Evolutionary conservation across 805 yeast genomes (phyloP), one percentile per base, ranked within the genome.

Genomic region (Debaryomyces maramus): DNA sequence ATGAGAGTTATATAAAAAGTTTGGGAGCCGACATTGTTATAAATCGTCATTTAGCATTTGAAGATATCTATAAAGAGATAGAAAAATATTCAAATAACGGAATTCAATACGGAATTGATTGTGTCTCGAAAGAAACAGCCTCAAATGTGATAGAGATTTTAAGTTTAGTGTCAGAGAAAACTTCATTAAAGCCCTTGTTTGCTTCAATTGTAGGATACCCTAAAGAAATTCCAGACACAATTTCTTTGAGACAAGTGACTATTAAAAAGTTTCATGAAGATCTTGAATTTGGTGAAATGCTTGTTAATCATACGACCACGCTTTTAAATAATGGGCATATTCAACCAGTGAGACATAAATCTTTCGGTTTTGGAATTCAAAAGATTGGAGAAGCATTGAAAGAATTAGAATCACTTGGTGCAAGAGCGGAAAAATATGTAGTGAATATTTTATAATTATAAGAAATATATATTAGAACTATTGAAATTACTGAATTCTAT

Each of bases 231-330:
- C 48, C 51, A 2, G 48, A 55, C 5, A 49, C 53, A 28, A 54
- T 69, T 6, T 53, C 51, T 1, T 41, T 63, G 1, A 60, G 58
- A 30, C 57, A 57, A 14, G 72, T 72, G 2, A 50, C 58, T 6
- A 65, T 72, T 19, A 72, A 72, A 43, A 53, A 52, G 36, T 72
- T 72, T 44, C 78, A 72, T 41, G 78, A 72, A 47, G 63, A 72
- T 40, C 35, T 68, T 10, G 48, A 47, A 4, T 67, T 58, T 47
- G 77, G 77, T 13, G 43, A 54, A 28, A 39, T 47, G 14, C 50
- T 72, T 20, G 70, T 71, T 6, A 32, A 53, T 4, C 47, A 47
- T 3, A 71, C 77, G 3, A 53, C 63, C 3, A 43, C 50, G 9
- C 55, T 63, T 5, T 54, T 72, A 11, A 48, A 56, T 3, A 36